These are phyloP conservation scores for Pseudozyma tsukubaensis DNA, from an alignment of 1,284 basidiomycete genomes.

Conservation along the genomic window DNA sequence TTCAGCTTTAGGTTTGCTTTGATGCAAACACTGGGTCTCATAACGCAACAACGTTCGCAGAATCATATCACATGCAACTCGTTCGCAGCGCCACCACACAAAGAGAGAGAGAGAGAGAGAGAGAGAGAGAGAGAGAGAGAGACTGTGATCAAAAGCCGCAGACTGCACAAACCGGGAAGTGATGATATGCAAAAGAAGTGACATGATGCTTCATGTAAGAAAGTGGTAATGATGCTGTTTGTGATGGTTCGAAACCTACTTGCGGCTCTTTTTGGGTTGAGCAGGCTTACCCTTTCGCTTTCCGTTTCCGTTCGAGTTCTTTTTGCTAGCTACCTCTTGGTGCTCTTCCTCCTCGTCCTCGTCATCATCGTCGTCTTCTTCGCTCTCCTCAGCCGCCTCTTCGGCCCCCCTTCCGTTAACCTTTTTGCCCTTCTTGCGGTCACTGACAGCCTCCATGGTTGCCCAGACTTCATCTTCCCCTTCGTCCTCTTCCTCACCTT, in stretches of 20 bases:
- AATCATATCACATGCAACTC: not conserved
- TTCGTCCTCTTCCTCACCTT: constrained; percentile 32
- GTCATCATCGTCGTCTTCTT: constrained; percentile 10
- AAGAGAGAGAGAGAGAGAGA: too few species aligned
- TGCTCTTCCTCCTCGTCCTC: constrained; percentile 23
- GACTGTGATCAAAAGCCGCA: too few species aligned
- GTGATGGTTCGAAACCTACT: constrained; percentile 3
- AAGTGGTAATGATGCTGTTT: not conserved
- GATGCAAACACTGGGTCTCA: not conserved
- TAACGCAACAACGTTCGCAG: not conserved
- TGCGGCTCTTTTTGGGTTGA: constrained; percentile 33
- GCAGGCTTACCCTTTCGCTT: constrained; percentile 17
- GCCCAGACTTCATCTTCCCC: constrained; percentile 47
- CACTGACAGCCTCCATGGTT: constrained; percentile 38
- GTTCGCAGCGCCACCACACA: not conserved
- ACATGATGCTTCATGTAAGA: not conserved
- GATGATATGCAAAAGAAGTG: not conserved
- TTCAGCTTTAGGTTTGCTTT: constrained; percentile 13
- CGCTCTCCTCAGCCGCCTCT: not conserved
- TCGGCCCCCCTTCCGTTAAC: not conserved
- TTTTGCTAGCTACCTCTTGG: constrained; percentile 12
- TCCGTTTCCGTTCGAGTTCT: constrained; percentile 1
- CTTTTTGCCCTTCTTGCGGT: not conserved
- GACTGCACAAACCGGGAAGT: too few species aligned
- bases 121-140: too few species aligned